A percentile compares a stretch with the other conserved stretches of the same genome.
These are phyloP conservation scores for Musa acuminata DNA, from an alignment of 176 grass and related monocot species.

Conservation along the genomic window DNA sequence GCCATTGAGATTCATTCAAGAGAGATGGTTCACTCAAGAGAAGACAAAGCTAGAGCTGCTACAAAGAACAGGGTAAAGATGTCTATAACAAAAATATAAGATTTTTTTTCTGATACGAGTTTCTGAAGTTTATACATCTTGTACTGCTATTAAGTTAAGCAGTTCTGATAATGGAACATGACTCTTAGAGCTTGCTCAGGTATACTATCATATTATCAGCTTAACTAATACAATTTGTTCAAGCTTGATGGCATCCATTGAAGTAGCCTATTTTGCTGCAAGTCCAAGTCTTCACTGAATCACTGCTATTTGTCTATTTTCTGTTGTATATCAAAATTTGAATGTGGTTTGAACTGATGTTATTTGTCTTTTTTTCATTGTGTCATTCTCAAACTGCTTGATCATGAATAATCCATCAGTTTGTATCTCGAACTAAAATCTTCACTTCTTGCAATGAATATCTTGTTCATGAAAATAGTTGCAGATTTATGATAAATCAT, in stretches of 20 bases:
- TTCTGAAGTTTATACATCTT: not conserved
- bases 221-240: not conserved
- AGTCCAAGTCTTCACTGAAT: not conserved
- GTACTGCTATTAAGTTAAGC: not conserved
- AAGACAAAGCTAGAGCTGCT: constrained; percentile 5
- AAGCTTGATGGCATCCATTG: not conserved
- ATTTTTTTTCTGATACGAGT: not conserved
- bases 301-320: not conserved
- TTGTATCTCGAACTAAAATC: not conserved
- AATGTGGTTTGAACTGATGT: not conserved
- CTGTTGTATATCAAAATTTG: not conserved
- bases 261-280: not conserved
- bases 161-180: not conserved
- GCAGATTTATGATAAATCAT: not conserved
- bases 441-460: not conserved
- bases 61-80: constrained; percentile 1
- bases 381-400: not conserved
- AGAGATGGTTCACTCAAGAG: not conserved
- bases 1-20: not conserved
- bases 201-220: not conserved
- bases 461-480: not conserved
- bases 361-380: not conserved
- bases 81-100: not conserved
- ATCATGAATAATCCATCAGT: not conserved
- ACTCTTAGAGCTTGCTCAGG: not conserved